Base-by-base conservation (phyloP, 2,329 filamentous ascomycete genomes). In the Bisporella sp. region DNA sequence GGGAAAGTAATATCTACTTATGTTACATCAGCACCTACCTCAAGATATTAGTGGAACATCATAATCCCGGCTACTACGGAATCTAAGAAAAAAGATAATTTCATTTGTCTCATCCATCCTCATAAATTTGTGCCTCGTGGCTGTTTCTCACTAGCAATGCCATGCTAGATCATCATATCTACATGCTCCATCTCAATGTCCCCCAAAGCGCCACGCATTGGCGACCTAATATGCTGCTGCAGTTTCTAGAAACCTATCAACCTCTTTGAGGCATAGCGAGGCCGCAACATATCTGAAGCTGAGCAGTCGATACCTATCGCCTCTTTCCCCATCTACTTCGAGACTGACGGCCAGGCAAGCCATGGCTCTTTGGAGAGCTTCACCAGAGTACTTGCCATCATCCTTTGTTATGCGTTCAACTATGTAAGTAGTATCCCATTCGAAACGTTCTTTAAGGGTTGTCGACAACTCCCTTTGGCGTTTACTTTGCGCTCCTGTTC, bases 281-380 rank as follows among this genome's bases (percentile, higher is more conserved):
- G 74, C 74, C 50, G 75, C 72, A 12, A 81, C 64, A 61, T 78
- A 80, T 55, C 66, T 70, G 63, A 78, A 81, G 54, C 76, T 79
- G 54, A 68, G 61, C 49, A 78, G 51, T 2, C 61, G 51, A 31
- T 58, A 54, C 31, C 60, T 58, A 41, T 57, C 60, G 1, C 56
- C 59, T 9, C 65, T 60, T 47, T 1, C 30, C 29, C 3, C n/a
- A 45, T 45, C 6, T 12, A 72, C 65, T 40, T 68, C 55, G 12
- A 72, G 57, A 6, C 68, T 69, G 1, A 75, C 64, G 8, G 67
- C 63, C 50, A 78, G 64, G 58, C 74, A 78, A 9, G 76, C 76
- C 49, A 79, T 69, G 5, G 73, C 71, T 11, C 73, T 65, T 30
- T 72, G 74, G 30, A 79, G 58, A 2, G 69, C 67, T 54, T 77